These are phyloP conservation scores for Ceratobasidium papillatum DNA, from an alignment of 1,284 basidiomycete genomes.

Conservation along the genomic window DNA sequence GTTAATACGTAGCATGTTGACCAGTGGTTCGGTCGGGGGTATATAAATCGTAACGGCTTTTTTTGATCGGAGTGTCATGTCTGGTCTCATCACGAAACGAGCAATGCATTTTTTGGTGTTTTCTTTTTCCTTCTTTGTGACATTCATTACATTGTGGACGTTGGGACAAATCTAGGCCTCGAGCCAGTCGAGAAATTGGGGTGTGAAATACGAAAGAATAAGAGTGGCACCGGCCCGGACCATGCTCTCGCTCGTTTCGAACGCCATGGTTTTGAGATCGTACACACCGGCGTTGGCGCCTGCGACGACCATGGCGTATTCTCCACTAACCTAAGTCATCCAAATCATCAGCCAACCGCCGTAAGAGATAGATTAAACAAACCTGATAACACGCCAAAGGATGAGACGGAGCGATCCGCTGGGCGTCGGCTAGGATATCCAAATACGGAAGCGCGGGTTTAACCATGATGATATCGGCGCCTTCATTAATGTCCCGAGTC, in stretches of 20 bases:
- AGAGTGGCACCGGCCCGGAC: constrained; percentile 91
- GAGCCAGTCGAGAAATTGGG: constrained; percentile 93
- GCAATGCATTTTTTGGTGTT: constrained; percentile 21
- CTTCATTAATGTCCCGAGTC: constrained; percentile 91
- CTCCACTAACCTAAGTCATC: constrained; percentile 68
- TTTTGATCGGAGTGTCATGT: background rate
- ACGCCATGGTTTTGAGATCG: constrained; percentile 90
- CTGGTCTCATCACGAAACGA: constrained; percentile 36
- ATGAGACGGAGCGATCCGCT: constrained; percentile 79
- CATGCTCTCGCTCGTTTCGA: constrained; percentile 91
- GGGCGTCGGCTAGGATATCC: constrained; percentile 91
- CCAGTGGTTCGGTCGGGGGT: background rate
- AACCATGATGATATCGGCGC: constrained; percentile 99
- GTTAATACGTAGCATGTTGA: constrained; percentile 10
- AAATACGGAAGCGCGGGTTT: constrained; percentile 97
- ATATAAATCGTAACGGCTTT: constrained; percentile 12
- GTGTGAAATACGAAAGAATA: constrained; percentile 95
- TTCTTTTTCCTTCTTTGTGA: background rate
- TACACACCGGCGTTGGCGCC: constrained; percentile 94
- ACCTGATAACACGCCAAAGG: constrained; percentile 97
- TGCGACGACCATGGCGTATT: constrained; percentile 96
- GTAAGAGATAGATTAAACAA: background rate
- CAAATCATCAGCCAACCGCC: background rate
- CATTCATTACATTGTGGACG: background rate
- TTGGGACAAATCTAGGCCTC: constrained; percentile 51